A percentile compares a stretch with the other conserved stretches of the same genome.
Evolutionary conservation across 108 stramenopile species (phyloP).

Genomic region (Pseudonitzschia pungens): DNA sequence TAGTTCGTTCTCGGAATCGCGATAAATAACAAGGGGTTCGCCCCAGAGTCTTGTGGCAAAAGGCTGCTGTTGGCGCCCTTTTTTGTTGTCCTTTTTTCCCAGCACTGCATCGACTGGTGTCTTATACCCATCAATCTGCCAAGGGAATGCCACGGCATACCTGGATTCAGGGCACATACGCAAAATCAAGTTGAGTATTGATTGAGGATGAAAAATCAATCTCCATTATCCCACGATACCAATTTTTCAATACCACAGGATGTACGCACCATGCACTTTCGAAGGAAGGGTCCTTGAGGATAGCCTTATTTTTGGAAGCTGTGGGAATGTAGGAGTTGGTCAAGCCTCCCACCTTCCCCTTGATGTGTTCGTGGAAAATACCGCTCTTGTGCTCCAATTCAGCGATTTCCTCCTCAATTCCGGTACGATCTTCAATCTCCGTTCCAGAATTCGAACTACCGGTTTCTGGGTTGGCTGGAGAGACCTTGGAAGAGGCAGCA

Average conservation of each 20-base stretch:
- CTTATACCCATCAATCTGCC: constrained; percentile 25
- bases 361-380: not conserved
- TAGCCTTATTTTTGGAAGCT: not conserved
- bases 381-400: not conserved
- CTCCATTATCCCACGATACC: not conserved
- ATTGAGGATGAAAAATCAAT: not conserved
- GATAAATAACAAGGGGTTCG: constrained; percentile 38
- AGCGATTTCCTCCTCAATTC: not conserved
- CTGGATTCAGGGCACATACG: not conserved
- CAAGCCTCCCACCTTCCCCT: not conserved
- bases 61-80: constrained; percentile 8
- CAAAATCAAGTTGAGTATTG: not conserved
- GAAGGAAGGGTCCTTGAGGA: constrained; percentile 10
- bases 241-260: not conserved
- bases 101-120: constrained; percentile 5
- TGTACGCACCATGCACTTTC: constrained; percentile 14
- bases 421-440: not conserved
- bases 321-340: not conserved
- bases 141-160: constrained; percentile 35
- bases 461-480: not conserved
- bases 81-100: not conserved
- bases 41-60: constrained; percentile 31
- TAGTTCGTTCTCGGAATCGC: constrained; percentile 32
- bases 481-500: not conserved
- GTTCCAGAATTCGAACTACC: not conserved